phyloP scores from a whole-genome alignment of 371 early-diverging fungal genomes.

The Phascolomyces articulosus region DNA sequence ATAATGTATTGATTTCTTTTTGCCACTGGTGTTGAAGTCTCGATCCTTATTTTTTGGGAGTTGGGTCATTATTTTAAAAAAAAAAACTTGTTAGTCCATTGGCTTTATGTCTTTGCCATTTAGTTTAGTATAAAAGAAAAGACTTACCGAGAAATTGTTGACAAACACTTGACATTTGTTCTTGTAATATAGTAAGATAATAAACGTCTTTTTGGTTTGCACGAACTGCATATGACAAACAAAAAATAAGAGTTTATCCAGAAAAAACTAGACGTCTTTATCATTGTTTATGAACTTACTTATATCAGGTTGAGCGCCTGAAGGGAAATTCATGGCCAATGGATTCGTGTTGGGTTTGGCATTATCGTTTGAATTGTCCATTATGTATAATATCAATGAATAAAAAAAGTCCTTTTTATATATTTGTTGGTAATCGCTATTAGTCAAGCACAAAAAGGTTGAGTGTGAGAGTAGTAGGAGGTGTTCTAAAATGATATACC shows the following conservation, averaged over 20 bases:
- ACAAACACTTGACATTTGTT: conserved; percentile 65
- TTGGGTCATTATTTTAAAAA: too few species aligned
- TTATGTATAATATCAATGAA: background rate
- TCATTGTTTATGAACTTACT: conserved; percentile 40
- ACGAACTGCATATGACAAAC: conserved; percentile 57
- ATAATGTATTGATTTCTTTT: conserved; percentile 60
- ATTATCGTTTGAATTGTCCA: background rate
- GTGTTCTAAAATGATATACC: background rate
- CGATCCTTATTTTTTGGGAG: too few species aligned
- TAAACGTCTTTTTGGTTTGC: conserved; percentile 88
- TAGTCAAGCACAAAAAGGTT: too few species aligned
- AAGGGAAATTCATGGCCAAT: conserved; percentile 59
- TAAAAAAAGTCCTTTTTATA: too few species aligned
- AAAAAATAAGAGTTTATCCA: background rate
- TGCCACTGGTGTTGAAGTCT: conserved; percentile 72
- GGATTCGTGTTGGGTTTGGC: background rate
- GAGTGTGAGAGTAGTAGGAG: too few species aligned
- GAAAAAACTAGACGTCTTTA: background rate
- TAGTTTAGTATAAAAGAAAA: too few species aligned
- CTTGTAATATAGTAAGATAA: conserved; percentile 68
- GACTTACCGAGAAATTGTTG: conserved; percentile 64
- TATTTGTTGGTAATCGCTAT: conserved; percentile 6
- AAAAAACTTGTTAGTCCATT: too few species aligned
- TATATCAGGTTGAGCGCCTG: conserved; percentile 82
- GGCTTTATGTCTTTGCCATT: too few species aligned